Conservation (phyloP, 129 eudicot genomes). For the Sambucus nigra region DNA sequence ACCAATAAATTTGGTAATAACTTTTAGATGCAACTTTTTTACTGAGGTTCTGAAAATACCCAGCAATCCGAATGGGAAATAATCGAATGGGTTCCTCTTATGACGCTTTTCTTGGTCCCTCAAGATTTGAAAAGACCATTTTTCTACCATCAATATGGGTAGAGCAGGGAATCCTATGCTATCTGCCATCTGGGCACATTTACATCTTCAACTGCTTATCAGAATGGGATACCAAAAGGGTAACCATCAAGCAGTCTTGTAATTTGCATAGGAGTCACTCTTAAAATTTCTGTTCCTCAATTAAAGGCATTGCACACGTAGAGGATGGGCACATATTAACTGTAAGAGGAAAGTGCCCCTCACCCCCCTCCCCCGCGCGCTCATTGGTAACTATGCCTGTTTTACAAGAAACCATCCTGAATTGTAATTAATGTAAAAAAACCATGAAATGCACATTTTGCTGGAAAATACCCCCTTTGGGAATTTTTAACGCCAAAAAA, state of each 20-base stretch:
- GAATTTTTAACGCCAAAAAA: too few relatives aligned
- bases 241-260: conserved; percentile 11
- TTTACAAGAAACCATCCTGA: too few relatives aligned
- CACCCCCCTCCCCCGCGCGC: too few relatives aligned
- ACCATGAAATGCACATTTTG: too few relatives aligned
- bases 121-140: conserved; percentile 10
- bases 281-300: background rate
- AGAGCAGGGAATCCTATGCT: conserved; percentile 13
- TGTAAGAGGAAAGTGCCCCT: too few relatives aligned
- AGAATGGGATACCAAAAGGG: conserved; percentile 14
- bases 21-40: background rate
- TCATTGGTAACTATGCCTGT: too few relatives aligned
- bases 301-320: too few relatives aligned
- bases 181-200: conserved; percentile 16
- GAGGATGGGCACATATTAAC: too few relatives aligned
- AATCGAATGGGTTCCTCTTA: background rate
- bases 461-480: too few relatives aligned
- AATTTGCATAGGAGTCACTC: conserved; percentile 19
- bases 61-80: background rate
- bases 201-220: conserved; percentile 11
- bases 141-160: conserved; percentile 11
- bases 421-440: too few relatives aligned
- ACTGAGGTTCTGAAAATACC: background rate
- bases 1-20: background rate
- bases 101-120: conserved; percentile 13